Evolutionary conservation across 164 flowering plant species (phyloP), one percentile per base, ranked within the genome.

Genomic region (Tinospora cordifolia): DNA sequence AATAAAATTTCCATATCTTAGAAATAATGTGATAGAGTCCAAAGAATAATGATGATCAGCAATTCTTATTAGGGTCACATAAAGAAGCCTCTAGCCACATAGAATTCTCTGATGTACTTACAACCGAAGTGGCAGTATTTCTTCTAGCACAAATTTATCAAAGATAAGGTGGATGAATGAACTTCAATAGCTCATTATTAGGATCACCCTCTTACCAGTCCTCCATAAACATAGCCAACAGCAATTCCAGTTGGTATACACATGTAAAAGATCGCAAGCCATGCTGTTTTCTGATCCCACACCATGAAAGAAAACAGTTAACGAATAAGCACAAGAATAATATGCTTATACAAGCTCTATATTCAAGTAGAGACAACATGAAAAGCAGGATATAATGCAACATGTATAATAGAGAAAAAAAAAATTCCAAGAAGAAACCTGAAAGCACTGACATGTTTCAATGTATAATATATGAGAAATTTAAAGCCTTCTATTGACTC

Each of bases 171-270:
- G 3, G 41, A 71, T 11, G 2, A 46, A 25, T 21, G 54, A 39
- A 67, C 12, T 25, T 26, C 49, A 67, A 26, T 5, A n/a, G 58
- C 15, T 39, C 41, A 9, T 4, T 38, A 40, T 12, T 40, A 17
- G 36, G 74, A 60, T 59, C 5, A 72, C 44, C 41, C 8, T 36
- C 88, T 77, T 76, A 88, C 93, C 79, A 83, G 34, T 76, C 93
- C 93, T 68, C 93, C 93, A 70, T 84, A 88, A 66, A 88, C 87
- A 80, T 88, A 88, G 75, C 93, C 93, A 71, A 88, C 39, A 13
- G 93, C 93, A 70, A 84, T 66, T 69, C 93, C 93, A 72, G 86
- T 73, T 51, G 93, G 93, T 78, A 88, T 86, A 47, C 93, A 88
- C 93, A 87, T 88, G 78, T 88, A 88, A 65, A 87, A 88, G 41